Percentiles rank a stretch among this genome's conserved stretches.
Evolutionary conservation across 768 basidiomycete species (phyloP).

Genomic region (Agrocybe chaxingu): DNA sequence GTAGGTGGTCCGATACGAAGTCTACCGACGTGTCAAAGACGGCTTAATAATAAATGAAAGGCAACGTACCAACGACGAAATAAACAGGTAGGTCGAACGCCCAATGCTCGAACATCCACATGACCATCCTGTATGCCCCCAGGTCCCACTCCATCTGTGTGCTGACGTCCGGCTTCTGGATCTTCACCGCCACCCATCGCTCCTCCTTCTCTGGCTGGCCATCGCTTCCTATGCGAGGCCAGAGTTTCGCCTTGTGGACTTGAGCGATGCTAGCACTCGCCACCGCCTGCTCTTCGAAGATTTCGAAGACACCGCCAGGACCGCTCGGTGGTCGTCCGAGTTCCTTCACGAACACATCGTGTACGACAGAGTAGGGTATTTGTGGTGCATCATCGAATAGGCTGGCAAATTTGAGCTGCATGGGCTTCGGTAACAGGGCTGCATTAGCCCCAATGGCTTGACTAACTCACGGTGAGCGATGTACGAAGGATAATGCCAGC

Average conservation of each 20-base stretch:
- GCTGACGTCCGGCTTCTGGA: conserved; percentile 85
- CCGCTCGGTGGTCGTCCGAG: conserved; percentile 64
- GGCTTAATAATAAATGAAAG: not conserved
- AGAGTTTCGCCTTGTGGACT: conserved; percentile 74
- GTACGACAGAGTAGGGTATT: conserved; percentile 68
- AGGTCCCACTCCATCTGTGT: conserved; percentile 88
- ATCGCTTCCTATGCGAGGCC: conserved; percentile 32
- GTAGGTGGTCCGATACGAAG: conserved; percentile 77
- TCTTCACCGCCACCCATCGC: conserved; percentile 87
- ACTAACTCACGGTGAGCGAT: conserved; percentile 26
- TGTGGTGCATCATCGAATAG: conserved; percentile 90
- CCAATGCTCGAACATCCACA: conserved; percentile 78
- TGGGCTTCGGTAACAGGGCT: conserved; percentile 76
- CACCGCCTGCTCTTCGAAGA: conserved; percentile 72
- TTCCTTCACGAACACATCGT: conserved; percentile 64
- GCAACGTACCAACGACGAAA: conserved; percentile 64
- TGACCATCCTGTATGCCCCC: conserved; percentile 62
- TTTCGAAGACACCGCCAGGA: conserved; percentile 72
- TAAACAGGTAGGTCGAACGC: conserved; percentile 86
- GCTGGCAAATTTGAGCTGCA: conserved; percentile 77
- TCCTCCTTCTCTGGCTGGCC: conserved; percentile 33
- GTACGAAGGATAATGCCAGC: not conserved
- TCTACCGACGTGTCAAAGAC: conserved; percentile 27
- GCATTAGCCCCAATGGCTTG: conserved; percentile 86
- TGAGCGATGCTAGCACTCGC: conserved; percentile 93